Percentiles rank a stretch among this genome's conserved stretches.
Evolutionary conservation across 805 yeast species (phyloP).

Genomic region (Sugiyamaella smithiae): DNA sequence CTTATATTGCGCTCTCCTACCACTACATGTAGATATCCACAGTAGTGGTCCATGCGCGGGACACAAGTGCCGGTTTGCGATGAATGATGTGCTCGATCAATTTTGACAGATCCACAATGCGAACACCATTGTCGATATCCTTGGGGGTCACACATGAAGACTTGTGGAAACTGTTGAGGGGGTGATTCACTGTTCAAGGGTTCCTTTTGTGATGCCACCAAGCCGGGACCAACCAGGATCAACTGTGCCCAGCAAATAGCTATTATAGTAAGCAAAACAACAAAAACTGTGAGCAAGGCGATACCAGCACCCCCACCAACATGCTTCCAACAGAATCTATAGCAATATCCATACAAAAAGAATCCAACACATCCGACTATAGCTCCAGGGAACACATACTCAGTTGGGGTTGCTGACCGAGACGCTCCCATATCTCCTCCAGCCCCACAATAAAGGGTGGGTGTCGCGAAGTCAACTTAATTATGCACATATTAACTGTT

Average conservation of each 20-base stretch:
- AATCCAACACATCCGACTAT: conserved; percentile 38
- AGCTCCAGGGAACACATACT: conserved; percentile 4
- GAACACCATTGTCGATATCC: conserved; percentile 82
- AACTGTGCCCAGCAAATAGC: conserved; percentile 46
- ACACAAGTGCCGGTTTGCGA: conserved; percentile 55
- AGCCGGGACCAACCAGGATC: conserved; percentile 58
- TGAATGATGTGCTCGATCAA: conserved; percentile 71
- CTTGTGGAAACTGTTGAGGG: conserved; percentile 44
- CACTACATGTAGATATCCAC: conserved; percentile 70
- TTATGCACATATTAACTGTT: not conserved
- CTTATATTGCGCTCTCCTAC: conserved; percentile 68
- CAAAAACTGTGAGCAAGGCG: conserved; percentile 36
- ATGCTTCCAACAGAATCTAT: conserved; percentile 44
- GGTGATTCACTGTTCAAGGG: conserved; percentile 7
- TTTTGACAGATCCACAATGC: conserved; percentile 60
- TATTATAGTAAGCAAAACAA: conserved; percentile 29
- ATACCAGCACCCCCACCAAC: conserved; percentile 40
- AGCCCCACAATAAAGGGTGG: conserved; percentile 1
- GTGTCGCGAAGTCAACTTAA: not conserved
- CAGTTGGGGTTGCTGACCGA: not conserved
- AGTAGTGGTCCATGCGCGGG: conserved; percentile 78
- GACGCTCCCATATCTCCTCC: not conserved
- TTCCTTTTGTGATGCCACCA: conserved; percentile 29
- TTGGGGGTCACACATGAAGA: conserved; percentile 63
- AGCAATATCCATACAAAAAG: conserved; percentile 44